phyloP scores from a whole-genome alignment of 2,329 filamentous ascomycete species.

The Ceratocystis colombiana region DNA sequence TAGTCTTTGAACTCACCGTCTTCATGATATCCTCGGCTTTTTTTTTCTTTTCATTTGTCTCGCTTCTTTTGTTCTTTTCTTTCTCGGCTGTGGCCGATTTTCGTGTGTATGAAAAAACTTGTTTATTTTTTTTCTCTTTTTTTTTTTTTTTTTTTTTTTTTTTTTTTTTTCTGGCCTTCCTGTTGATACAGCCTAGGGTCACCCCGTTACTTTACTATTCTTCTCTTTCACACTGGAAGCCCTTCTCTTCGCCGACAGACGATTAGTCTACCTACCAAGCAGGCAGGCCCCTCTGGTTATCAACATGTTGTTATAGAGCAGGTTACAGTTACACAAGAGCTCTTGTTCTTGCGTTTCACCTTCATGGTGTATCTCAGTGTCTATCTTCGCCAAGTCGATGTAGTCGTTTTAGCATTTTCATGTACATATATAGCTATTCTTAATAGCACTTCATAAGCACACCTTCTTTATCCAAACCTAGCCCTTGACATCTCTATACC shows the following conservation, averaged over 20 bases:
- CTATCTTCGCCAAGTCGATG: background rate
- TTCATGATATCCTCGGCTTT: constrained; percentile 20
- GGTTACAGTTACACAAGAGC: constrained; percentile 19
- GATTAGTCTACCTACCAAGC: constrained; percentile 19
- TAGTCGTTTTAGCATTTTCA: background rate
- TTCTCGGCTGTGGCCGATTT: background rate
- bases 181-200: constrained; percentile 26
- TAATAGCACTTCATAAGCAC: background rate
- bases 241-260: constrained; percentile 21
- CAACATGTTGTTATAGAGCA: constrained; percentile 7
- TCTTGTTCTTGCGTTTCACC: constrained; percentile 17
- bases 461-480: too few species aligned
- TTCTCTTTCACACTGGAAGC: constrained; percentile 25
- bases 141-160: constrained; percentile 5
- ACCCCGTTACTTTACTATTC: constrained; percentile 22
- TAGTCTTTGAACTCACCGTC: constrained; percentile 21
- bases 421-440: constrained; percentile 12
- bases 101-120: too few species aligned
- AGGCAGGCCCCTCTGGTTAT: constrained; percentile 15
- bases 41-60: constrained; percentile 13
- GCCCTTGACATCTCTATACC: background rate
- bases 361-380: background rate
- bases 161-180: constrained; percentile 21
- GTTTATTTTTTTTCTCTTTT: background rate
- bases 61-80: constrained; percentile 19